Evolutionary conservation across 345 rosid genomes (phyloP).

Genomic region (Populus tremula): DNA sequence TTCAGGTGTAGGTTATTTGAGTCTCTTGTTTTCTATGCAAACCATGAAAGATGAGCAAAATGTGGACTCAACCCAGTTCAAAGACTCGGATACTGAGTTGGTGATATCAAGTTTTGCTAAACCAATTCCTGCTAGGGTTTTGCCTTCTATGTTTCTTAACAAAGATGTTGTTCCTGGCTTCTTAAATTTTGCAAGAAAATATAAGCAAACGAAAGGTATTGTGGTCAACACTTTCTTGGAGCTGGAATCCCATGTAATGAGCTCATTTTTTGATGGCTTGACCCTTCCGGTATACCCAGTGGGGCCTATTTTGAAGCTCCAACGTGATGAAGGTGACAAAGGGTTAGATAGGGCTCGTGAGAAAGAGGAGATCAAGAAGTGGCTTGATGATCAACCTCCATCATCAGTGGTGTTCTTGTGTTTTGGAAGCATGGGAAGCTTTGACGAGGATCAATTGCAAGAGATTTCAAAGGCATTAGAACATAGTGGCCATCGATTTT

Average conservation of each 20-base stretch:
- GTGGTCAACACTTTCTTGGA: constrained; percentile 13
- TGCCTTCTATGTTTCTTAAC: constrained; percentile 12
- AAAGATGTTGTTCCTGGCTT: not conserved
- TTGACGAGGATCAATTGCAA: constrained; percentile 7
- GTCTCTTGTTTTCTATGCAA: not conserved
- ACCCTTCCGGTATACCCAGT: constrained; percentile 7
- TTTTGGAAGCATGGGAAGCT: constrained; percentile 21
- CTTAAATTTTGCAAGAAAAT: not conserved
- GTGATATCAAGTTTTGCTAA: constrained; percentile 3
- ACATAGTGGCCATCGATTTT: constrained; percentile 4
- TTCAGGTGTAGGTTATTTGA: no score
- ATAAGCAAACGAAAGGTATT: not conserved
- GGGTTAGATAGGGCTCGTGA: no score
- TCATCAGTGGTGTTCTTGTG: constrained; percentile 20
- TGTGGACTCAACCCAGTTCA: constrained; percentile 1
- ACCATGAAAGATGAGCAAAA: not conserved
- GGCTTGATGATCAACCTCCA: constrained; percentile 20
- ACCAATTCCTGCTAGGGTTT: constrained; percentile 8
- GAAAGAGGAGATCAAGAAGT: not conserved
- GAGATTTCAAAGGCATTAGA: constrained; percentile 15
- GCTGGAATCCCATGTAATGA: constrained; percentile 5
- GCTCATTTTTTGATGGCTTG: not conserved
- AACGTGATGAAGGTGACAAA: no score
- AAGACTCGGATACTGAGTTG: constrained; percentile 6
- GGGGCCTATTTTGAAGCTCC: constrained; percentile 7